Percentiles rank a stretch among this genome's conserved stretches.
Evolutionary conservation across 1,139 yeast species (phyloP).

Genomic region (Saccharomyces hybrid): DNA sequence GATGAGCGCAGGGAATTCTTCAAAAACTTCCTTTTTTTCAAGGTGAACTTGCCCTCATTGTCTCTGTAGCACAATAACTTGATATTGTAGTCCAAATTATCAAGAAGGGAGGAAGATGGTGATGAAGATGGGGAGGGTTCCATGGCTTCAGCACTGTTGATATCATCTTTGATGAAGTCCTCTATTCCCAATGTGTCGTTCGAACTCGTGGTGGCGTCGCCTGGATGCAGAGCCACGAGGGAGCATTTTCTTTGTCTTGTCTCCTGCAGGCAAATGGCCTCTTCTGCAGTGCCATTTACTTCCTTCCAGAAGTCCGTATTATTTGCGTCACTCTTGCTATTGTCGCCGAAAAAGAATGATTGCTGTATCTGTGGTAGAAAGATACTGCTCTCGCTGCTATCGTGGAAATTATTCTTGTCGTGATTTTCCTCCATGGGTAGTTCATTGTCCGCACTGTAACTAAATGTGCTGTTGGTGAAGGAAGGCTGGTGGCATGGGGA

Average conservation of each 20-base stretch:
- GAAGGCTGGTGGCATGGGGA: constrained; percentile 4
- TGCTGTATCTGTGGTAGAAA: not conserved
- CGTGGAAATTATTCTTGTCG: not conserved
- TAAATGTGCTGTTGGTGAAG: constrained; percentile 5
- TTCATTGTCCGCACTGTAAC: not conserved
- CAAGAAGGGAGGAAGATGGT: not conserved
- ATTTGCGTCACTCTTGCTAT: not conserved
- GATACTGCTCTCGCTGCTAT: not conserved
- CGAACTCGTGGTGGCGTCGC: constrained; percentile 4
- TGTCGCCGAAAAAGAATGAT: not conserved
- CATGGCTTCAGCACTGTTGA: not conserved
- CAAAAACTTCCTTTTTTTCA: constrained; percentile 11
- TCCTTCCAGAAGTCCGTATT: constrained; percentile 31
- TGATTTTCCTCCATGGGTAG: not conserved
- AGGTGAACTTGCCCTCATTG: constrained; percentile 27
- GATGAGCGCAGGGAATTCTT: not conserved
- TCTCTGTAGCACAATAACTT: constrained; percentile 23
- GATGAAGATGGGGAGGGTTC: not conserved
- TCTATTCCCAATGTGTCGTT: constrained; percentile 6
- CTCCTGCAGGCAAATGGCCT: constrained; percentile 11
- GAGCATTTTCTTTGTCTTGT: constrained; percentile 3
- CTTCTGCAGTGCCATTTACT: constrained; percentile 19
- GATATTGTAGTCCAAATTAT: not conserved
- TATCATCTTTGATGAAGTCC: constrained; percentile 12
- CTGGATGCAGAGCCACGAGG: constrained; percentile 1